Evolutionary conservation across 2,329 filamentous ascomycete species (phyloP), one percentile per base, ranked within the genome.

Genomic region (Neonectria ditissima): DNA sequence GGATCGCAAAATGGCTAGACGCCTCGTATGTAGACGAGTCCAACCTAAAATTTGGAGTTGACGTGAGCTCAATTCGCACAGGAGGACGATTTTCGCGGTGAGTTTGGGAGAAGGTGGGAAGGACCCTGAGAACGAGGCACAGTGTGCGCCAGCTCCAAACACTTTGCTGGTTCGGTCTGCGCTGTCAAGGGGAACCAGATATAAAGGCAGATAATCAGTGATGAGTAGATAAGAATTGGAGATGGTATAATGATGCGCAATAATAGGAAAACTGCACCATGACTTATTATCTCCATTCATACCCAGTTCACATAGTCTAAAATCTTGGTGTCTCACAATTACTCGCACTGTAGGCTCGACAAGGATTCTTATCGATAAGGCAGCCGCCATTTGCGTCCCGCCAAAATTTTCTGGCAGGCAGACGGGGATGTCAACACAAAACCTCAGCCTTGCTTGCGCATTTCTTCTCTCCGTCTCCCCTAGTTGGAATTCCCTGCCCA

Each of bases 331-430:
- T 11, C 18, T 7, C 39, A 9, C 9, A 13, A 37, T 24, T 30
- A 10, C 47, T 59, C 39, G 28, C 65, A 74, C 70, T 70, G 68
- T 73, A 16, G 34, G 14, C 26, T 43, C 13, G 18, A 28, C 16
- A 55, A 34, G 55, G 47, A 34, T 26, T 30, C 63, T 78, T 79
- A 79, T 79, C 77, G 77, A 79, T 79, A 76, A 75, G 68, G 24
- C 44, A 55, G 34, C 62, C 51, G 13, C 50, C 62, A 20, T 41
- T 52, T 61, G 32, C 53, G 65, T 69, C 72, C 73, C 68, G 70
- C 73, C 73, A 73, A 74, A 75, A 67, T 70, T 74, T 75, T 75
- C 71, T 59, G 59, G 59, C 59, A 65, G 62, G 62, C 58, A 71
- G 66, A 60, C 63, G 63, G 59, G 47, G 52, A 44, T 57, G 22